Evolutionary conservation across 768 basidiomycete genomes (phyloP).

Genomic region (Lactifluus hygrophoroides): DNA sequence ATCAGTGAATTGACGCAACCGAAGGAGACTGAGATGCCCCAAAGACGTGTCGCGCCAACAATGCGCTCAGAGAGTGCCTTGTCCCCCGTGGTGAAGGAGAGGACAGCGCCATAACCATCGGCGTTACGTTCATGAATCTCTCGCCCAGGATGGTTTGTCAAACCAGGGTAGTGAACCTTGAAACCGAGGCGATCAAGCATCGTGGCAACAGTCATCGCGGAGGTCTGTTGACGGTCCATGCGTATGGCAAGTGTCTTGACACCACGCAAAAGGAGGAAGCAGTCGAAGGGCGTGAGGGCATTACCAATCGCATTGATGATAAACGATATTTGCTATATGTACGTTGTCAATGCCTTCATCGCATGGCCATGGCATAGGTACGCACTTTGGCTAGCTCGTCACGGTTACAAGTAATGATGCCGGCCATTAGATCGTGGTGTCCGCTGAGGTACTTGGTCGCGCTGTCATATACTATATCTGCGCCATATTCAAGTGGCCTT

Average conservation of each 20-base stretch:
- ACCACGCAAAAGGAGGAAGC: constrained; percentile 90
- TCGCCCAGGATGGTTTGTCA: constrained; percentile 69
- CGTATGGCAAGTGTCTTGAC: constrained; percentile 94
- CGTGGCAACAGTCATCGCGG: constrained; percentile 73
- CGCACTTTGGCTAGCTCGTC: constrained; percentile 82
- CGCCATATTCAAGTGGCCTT: constrained; percentile 89
- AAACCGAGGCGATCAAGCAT: constrained; percentile 85
- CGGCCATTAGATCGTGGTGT: constrained; percentile 99
- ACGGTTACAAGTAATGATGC: constrained; percentile 84
- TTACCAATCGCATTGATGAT: constrained; percentile 92
- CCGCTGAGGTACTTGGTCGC: constrained; percentile 97
- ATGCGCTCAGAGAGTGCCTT: constrained; percentile 85
- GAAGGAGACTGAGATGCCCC: constrained; percentile 98
- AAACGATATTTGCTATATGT: constrained; percentile 70
- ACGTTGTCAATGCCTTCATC: neutral
- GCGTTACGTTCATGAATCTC: constrained; percentile 90
- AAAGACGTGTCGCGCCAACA: constrained; percentile 85
- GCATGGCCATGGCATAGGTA: constrained; percentile 9
- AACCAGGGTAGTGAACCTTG: constrained; percentile 85
- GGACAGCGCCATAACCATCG: constrained; percentile 84
- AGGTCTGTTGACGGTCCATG: constrained; percentile 88
- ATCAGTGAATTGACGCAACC: constrained; percentile 97
- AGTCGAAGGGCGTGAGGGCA: constrained; percentile 91
- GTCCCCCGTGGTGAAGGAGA: constrained; percentile 92
- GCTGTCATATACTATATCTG: constrained; percentile 96